Conservation (phyloP, 2,329 filamentous ascomycete genomes). For the Proliferodiscus dingleyae region DNA sequence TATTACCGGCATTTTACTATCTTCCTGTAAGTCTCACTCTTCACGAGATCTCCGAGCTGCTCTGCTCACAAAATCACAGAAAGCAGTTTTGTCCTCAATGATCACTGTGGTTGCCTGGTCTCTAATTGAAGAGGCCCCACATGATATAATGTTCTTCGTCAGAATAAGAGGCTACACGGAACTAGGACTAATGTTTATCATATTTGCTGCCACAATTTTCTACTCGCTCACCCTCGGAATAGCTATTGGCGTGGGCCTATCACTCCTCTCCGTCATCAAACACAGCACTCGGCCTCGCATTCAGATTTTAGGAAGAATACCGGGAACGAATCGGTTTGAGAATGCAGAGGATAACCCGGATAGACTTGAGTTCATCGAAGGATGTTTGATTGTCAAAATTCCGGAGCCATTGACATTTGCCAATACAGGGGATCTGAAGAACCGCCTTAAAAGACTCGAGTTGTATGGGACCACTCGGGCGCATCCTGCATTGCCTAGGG, state of each 20-base stretch:
- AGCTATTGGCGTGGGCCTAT: slow-evolving; percentile 87
- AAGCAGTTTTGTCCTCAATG: slow-evolving; percentile 89
- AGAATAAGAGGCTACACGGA: slow-evolving; percentile 82
- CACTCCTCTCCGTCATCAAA: slow-evolving; percentile 80
- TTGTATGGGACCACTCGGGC: slow-evolving; percentile 81
- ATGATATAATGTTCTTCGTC: slow-evolving; percentile 87
- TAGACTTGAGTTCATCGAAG: slow-evolving; percentile 81
- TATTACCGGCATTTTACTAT: slow-evolving; percentile 91
- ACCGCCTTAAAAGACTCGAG: slow-evolving; percentile 75
- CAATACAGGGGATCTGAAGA: slow-evolving; percentile 90
- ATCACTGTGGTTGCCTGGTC: slow-evolving; percentile 94
- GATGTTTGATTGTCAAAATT: slow-evolving; percentile 94
- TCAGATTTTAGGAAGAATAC: slow-evolving; percentile 87
- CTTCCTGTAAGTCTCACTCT: slow-evolving; percentile 66
- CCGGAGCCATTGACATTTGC: slow-evolving; percentile 95
- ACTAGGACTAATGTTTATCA: slow-evolving; percentile 79
- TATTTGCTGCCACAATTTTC: slow-evolving; percentile 88
- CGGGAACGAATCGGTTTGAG: slow-evolving; percentile 77
- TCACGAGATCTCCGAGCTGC: slow-evolving; percentile 10
- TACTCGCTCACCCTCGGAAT: slow-evolving; percentile 93
- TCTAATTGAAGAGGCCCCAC: slow-evolving; percentile 89
- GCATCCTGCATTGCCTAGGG: slow-evolving; percentile 80
- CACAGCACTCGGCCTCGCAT: slow-evolving; percentile 91
- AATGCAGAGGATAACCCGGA: slow-evolving; percentile 74
- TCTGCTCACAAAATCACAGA: slow-evolving; percentile 46